Base-by-base conservation (phyloP, 495 filamentous ascomycete species). In the Penicillium coffeae region DNA sequence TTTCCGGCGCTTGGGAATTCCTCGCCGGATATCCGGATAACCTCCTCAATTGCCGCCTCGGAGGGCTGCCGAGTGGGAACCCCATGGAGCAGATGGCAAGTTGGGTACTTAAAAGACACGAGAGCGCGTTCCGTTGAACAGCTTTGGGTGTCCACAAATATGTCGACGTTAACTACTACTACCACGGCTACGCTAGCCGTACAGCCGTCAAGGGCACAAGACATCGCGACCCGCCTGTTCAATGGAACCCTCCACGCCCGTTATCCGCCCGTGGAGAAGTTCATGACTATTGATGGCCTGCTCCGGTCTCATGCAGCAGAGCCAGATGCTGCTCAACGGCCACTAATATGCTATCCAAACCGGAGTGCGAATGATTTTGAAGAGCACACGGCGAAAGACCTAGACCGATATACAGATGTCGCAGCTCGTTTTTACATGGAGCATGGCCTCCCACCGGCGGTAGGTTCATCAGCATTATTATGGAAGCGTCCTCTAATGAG, bases 371-470 rank as follows among this genome's bases (percentile, higher is more conserved):
- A 48, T 4, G 60, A 63, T 33, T 63, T 58, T n/a, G 60, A 63
- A 40, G 43, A 60, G 16, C 54, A 63, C n/a, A 63, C 60, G 15
- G 60, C 60, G 15, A 33, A 51, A 0, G 57, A 60, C 15, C 21
- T 63, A 9, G 54, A 63, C 34, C 57, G 49, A 9, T 60, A 60
- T 50, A 63, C 60, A 8, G 57, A 63, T 53, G 20, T 58, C 25
- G 57, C 57, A 33, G 54, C 47, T 43, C 54, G 42, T 10, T 60
- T 46, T 50, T 63, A 58, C 38, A 60, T 60, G 37, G 22, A 47
- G 14, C 41, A 52, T n/a, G 60, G 60, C 1, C 51, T 63, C 8
- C 8, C 12, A 3, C 48, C 57, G n/a, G 60, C 60, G 12, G 60
- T 63, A 52, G 38, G 52, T 21, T 15, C 2, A 4, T n/a, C 3